Percentiles rank a stretch among this genome's conserved stretches.
phyloP scores from a whole-genome alignment of 495 filamentous ascomycete species.

The Aspergillus conjunctus region DNA sequence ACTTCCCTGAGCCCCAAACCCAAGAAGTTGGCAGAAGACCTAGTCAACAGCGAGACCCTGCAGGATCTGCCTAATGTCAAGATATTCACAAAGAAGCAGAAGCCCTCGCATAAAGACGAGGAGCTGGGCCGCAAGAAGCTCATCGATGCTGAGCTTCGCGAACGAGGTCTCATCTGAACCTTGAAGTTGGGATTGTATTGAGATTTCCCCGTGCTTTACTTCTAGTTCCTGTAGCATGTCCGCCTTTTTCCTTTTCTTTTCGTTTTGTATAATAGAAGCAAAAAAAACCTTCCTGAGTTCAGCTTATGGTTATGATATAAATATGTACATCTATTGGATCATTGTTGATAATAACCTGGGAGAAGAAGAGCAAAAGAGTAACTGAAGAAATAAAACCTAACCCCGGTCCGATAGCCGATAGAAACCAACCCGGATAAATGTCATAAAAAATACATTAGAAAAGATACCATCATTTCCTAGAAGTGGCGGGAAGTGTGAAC shows the following conservation, averaged over 20 bases:
- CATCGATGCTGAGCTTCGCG: conserved; percentile 70
- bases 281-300: conserved; percentile 12
- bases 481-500: conserved; percentile 59
- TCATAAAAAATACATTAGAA: conserved; percentile 6
- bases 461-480: conserved; percentile 28
- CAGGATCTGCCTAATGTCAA: conserved; percentile 67
- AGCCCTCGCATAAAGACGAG: conserved; percentile 69
- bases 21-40: conserved; percentile 49
- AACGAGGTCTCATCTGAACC: conserved; percentile 50
- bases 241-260: background rate
- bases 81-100: conserved; percentile 60
- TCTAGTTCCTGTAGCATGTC: conserved; percentile 11
- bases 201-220: conserved; percentile 4
- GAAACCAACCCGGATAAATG: conserved; percentile 4
- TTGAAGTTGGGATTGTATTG: background rate
- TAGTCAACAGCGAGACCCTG: conserved; percentile 43
- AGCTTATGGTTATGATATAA: conserved; percentile 16
- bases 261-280: conserved; percentile 29
- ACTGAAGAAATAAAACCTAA: background rate
- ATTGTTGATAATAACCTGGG: background rate
- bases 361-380: background rate
- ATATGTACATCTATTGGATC: conserved; percentile 8
- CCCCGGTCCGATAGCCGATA: conserved; percentile 19
- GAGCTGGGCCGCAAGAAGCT: conserved; percentile 82
- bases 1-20: conserved; percentile 58